Conservation (phyloP, 306 rosid species). For the Corylus avellana region DNA sequence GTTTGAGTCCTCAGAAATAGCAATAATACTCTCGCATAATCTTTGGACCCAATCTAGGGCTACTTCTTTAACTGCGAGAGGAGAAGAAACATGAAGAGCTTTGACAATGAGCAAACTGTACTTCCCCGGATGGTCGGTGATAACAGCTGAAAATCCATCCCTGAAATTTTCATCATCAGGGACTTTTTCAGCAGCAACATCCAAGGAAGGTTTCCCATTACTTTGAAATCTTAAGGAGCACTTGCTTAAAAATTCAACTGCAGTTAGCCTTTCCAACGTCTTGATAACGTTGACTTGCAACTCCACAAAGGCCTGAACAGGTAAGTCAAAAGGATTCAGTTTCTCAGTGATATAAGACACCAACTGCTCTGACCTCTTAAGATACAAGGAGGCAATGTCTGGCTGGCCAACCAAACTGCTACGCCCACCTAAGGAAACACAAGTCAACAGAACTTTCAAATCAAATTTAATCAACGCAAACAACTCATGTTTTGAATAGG, state of each 20-base stretch:
- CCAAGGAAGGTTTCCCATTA: conserved; percentile 34
- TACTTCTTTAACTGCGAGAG: conserved; percentile 71
- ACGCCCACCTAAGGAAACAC: conserved; percentile 53
- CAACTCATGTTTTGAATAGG: conserved; percentile 66
- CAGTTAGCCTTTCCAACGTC: conserved; percentile 66
- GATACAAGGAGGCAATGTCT: conserved; percentile 49
- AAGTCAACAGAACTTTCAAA: conserved; percentile 72
- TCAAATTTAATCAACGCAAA: conserved; percentile 76
- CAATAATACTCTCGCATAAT: conserved; percentile 68
- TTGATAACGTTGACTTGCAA: conserved; percentile 70
- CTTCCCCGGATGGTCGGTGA: conserved; percentile 63
- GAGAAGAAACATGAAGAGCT: conserved; percentile 72
- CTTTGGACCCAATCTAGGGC: conserved; percentile 69
- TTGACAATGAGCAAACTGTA: conserved; percentile 54
- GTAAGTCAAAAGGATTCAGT: conserved; percentile 72
- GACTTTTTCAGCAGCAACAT: conserved; percentile 34
- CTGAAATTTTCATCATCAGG: conserved; percentile 29
- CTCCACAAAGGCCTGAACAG: conserved; percentile 61
- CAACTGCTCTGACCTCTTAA: conserved; percentile 64
- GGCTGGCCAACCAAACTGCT: conserved; percentile 53
- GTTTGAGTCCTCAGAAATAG: conserved; percentile 44
- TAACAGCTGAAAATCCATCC: conserved; percentile 40
- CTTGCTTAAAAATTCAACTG: conserved; percentile 59
- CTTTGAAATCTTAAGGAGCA: conserved; percentile 49
- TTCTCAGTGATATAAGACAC: conserved; percentile 53